phyloP scores from a whole-genome alignment of 257 asterid genomes.

The Solanum rostratum region DNA sequence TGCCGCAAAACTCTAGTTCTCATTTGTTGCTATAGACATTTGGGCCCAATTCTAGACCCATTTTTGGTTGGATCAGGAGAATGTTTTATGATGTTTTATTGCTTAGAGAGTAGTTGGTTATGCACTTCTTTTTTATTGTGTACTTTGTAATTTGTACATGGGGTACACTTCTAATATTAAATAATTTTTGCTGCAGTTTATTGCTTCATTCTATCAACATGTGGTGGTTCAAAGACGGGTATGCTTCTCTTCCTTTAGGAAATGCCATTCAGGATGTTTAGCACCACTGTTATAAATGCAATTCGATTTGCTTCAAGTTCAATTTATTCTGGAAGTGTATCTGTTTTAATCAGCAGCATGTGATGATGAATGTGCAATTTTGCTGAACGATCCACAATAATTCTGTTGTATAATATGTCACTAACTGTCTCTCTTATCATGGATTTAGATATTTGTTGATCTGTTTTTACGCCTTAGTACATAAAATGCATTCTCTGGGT shows the following conservation, averaged over 20 bases:
- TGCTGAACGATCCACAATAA: neutral
- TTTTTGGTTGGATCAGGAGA: neutral
- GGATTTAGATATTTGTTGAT: neutral
- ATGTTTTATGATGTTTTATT: neutral
- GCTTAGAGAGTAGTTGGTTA: neutral
- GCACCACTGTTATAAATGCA: neutral
- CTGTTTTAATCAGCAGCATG: neutral
- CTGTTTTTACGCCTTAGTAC: neutral
- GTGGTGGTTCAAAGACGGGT: slow-evolving; percentile 97
- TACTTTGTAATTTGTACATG: slow-evolving; percentile 1
- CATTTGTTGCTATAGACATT: neutral
- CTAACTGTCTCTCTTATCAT: neutral
- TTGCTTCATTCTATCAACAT: slow-evolving; percentile 92
- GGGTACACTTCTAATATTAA: neutral
- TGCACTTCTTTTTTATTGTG: neutral
- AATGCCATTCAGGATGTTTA: neutral
- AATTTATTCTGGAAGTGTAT: neutral
- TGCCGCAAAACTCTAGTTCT: neutral
- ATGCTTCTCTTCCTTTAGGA: slow-evolving; percentile 11
- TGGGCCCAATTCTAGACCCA: neutral
- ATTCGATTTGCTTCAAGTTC: neutral
- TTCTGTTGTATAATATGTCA: neutral
- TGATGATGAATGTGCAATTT: neutral
- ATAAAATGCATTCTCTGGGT: neutral
- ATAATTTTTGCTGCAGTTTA: slow-evolving; percentile 51